Conservation (phyloP, 2,329 filamentous ascomycete genomes). For the Talaromyces pinophilus region DNA sequence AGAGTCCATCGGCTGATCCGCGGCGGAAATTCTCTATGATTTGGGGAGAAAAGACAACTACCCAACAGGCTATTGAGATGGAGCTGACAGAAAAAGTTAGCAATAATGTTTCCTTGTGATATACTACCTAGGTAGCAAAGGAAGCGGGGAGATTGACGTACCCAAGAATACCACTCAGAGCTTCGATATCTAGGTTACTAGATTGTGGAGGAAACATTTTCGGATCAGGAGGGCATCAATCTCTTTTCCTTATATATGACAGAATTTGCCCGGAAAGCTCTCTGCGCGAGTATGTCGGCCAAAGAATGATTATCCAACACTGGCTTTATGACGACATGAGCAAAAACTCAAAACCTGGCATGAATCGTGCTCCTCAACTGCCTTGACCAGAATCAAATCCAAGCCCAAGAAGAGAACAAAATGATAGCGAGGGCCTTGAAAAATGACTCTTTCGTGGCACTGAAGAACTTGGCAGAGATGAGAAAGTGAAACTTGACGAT, state of each 20-base stretch:
- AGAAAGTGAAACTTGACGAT: background rate
- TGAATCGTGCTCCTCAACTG: background rate
- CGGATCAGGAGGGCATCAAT: background rate
- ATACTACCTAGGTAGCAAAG: too few relatives aligned
- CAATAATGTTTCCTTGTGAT: too few relatives aligned
- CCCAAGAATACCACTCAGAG: slow-evolving; percentile 90
- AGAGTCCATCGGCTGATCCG: slow-evolving; percentile 81
- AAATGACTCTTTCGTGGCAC: background rate
- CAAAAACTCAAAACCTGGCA: background rate
- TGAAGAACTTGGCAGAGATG: background rate
- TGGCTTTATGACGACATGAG: slow-evolving; percentile 5
- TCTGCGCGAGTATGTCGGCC: background rate
- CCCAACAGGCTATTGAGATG: slow-evolving; percentile 96
- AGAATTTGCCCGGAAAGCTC: background rate
- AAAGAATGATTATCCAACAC: background rate
- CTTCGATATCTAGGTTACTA: slow-evolving; percentile 76
- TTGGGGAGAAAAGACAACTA: slow-evolving; percentile 95
- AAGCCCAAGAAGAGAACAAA: background rate
- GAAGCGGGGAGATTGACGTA: slow-evolving; percentile 41
- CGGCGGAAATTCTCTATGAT: slow-evolving; percentile 93
- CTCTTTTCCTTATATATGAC: background rate
- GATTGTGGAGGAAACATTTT: slow-evolving; percentile 43
- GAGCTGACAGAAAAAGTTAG: slow-evolving; percentile 57
- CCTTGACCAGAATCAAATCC: background rate
- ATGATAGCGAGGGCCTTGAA: background rate